Percentiles rank a stretch among this genome's conserved stretches.
These are phyloP conservation scores for Carpinus viminea DNA, from an alignment of 306 rosid species.

Conservation along the genomic window DNA sequence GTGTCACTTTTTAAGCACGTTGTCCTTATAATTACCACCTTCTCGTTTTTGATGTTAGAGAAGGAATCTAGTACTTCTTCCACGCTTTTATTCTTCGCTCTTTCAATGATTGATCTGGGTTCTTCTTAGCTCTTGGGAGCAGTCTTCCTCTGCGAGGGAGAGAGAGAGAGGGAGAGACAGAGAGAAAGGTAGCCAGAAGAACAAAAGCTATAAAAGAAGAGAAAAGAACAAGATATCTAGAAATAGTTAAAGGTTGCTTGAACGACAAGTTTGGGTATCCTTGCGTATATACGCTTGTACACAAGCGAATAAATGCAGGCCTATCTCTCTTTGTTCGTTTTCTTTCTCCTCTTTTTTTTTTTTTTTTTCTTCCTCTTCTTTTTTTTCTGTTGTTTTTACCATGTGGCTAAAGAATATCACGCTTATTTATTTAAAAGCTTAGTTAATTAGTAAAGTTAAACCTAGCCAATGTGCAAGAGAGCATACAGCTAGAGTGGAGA, in stretches of 20 bases:
- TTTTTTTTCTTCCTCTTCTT: background rate
- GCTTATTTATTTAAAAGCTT: slow-evolving; percentile 3
- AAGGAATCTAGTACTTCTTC: slow-evolving; percentile 33
- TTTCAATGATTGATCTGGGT: slow-evolving; percentile 22
- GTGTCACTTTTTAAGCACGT: slow-evolving; percentile 43
- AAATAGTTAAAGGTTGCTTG: slow-evolving; percentile 59
- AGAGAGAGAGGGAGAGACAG: slow-evolving; percentile 16
- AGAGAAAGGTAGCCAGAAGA: slow-evolving; percentile 15
- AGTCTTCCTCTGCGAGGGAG: slow-evolving; percentile 19
- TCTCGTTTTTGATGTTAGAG: slow-evolving; percentile 16
- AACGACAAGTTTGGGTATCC: slow-evolving; percentile 52
- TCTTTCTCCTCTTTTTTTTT: background rate
- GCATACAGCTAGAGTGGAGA: slow-evolving; percentile 63
- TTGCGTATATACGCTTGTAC: slow-evolving; percentile 43
- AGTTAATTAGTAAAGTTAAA: background rate
- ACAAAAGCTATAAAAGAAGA: slow-evolving; percentile 24
- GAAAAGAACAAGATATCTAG: slow-evolving; percentile 21
- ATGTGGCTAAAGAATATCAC: background rate
- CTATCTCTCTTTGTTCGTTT: background rate
- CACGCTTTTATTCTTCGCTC: slow-evolving; percentile 13
- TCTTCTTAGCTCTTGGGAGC: slow-evolving; percentile 4
- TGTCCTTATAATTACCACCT: slow-evolving; percentile 28
- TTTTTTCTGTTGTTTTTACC: background rate
- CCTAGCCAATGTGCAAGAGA: slow-evolving; percentile 2
- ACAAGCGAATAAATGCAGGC: slow-evolving; percentile 25